Evolutionary conservation across 1,284 basidiomycete species (phyloP).

Genomic region (Chalciporus sp.): DNA sequence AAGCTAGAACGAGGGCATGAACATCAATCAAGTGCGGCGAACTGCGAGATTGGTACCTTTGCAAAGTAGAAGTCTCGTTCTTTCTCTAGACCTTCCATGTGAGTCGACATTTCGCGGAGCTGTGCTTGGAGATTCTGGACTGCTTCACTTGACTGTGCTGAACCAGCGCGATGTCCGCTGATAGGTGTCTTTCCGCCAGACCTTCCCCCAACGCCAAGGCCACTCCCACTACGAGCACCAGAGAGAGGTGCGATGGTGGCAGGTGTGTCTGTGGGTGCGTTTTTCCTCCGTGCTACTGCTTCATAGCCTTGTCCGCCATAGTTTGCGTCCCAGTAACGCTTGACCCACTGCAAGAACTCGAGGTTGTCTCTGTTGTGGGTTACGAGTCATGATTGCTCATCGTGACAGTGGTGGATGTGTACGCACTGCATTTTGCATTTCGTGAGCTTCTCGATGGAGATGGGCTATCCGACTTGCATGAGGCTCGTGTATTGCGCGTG

Average conservation of each 20-base stretch:
- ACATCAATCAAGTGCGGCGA: slow-evolving; percentile 5
- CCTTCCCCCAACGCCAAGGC: slow-evolving; percentile 42
- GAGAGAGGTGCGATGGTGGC: slow-evolving; percentile 74
- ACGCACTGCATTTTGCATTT: slow-evolving; percentile 99
- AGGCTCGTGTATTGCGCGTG: slow-evolving; percentile 1
- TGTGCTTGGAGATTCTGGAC: slow-evolving; percentile 72
- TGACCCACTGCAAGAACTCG: slow-evolving; percentile 98
- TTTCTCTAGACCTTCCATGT: slow-evolving; percentile 89
- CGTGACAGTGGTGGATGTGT: background rate
- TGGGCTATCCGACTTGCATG: slow-evolving; percentile 64
- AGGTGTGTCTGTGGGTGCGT: slow-evolving; percentile 72
- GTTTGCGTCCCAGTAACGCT: slow-evolving; percentile 94
- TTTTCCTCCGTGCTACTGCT: slow-evolving; percentile 78
- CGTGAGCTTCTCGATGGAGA: slow-evolving; percentile 89
- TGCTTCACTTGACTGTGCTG: slow-evolving; percentile 62
- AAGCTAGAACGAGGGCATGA: slow-evolving; percentile 52
- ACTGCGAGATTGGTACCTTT: slow-evolving; percentile 63
- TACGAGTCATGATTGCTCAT: slow-evolving; percentile 18
- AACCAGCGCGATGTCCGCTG: slow-evolving; percentile 62
- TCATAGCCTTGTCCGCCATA: slow-evolving; percentile 91
- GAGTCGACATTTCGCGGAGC: slow-evolving; percentile 80
- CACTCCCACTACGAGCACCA: slow-evolving; percentile 42
- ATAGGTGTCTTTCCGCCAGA: slow-evolving; percentile 72
- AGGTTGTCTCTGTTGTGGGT: slow-evolving; percentile 81
- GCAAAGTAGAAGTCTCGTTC: slow-evolving; percentile 98